Conservation (phyloP, 75 land plant species). For the Selaginella moellendorffii region DNA sequence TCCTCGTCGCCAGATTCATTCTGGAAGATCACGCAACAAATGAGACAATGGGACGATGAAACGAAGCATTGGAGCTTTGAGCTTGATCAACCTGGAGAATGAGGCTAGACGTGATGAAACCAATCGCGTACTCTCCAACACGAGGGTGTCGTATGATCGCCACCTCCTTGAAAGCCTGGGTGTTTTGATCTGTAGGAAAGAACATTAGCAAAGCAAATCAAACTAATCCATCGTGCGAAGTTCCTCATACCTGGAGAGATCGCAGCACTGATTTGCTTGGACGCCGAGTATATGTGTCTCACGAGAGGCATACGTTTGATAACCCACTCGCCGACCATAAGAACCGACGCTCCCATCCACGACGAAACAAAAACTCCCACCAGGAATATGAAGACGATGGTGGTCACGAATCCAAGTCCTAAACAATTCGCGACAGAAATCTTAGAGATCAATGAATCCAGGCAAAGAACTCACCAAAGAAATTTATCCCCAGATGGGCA, state of each 20-base stretch:
- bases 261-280: conserved; percentile 85
- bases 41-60: conserved; percentile 2
- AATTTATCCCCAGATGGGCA: conserved; percentile 52
- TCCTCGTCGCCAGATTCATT: conserved; percentile 62
- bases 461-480: conserved; percentile 39
- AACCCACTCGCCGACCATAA: conserved; percentile 79
- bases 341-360: conserved; percentile 72
- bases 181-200: conserved; percentile 45
- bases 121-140: conserved; percentile 77
- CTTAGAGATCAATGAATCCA: not conserved
- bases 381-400: conserved; percentile 68
- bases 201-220: not conserved
- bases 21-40: conserved; percentile 20
- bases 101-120: conserved; percentile 63
- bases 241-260: conserved; percentile 59
- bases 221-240: not conserved
- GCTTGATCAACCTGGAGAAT: conserved; percentile 38
- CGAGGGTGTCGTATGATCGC: conserved; percentile 76
- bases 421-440: conserved; percentile 6
- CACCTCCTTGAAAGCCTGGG: conserved; percentile 71
- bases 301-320: conserved; percentile 85
- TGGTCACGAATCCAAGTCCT: conserved; percentile 86
- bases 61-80: no score
- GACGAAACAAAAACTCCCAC: conserved; percentile 87
- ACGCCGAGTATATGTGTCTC: conserved; percentile 79